Base-by-base conservation (phyloP, 345 rosid species). In the Gynandropsis gynandra region DNA sequence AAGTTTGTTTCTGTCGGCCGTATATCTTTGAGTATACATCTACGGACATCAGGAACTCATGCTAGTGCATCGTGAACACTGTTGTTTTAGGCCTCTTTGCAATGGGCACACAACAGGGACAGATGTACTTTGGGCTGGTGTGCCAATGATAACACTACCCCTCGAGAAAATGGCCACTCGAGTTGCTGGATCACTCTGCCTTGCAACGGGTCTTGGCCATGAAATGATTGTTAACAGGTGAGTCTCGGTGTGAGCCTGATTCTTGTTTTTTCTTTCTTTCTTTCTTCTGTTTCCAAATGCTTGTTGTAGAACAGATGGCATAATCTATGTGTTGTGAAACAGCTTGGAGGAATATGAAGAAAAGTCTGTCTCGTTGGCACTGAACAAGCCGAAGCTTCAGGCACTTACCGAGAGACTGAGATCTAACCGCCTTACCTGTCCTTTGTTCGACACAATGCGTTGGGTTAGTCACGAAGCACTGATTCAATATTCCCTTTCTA, bases 131-230 rank as follows among this genome's bases (percentile, higher is more conserved):
- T 93, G 99, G 99, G 99, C 99, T 47, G 99, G 99, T 58, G 80
- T 88, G 40, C 97, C 99, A 1, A 88, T 93, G 89, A 80, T 93
- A 67, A 93, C 97, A n/a, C 63, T 76, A 43, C 99, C 99, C 2
- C 95, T 85, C n/a, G 94, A 93, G 70, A 92, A 88, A 70, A 93
- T 93, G 99, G 99, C 97, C 34, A 88, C 99, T 11, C 75, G 99
- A 64, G 99, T 93, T 50, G 97, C 99, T 67, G 99, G 99, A 45
- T 93, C 99, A 16, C 81, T 93, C 31, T 93, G 97, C 64, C 77
- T 80, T 34, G 95, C 99, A 42, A 88, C 99, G 58, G 99, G 99
- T 14, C 75, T 93, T 15, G 99, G 97, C 39, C 97, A 85, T 5
- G 99, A 85, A 72, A 93, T 93, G 99, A 85, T 93, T 63, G 97